Evolutionary conservation across 2,329 filamentous ascomycete genomes (phyloP), one percentile per base, ranked within the genome.

Genomic region (Cyphellophora attinorum): DNA sequence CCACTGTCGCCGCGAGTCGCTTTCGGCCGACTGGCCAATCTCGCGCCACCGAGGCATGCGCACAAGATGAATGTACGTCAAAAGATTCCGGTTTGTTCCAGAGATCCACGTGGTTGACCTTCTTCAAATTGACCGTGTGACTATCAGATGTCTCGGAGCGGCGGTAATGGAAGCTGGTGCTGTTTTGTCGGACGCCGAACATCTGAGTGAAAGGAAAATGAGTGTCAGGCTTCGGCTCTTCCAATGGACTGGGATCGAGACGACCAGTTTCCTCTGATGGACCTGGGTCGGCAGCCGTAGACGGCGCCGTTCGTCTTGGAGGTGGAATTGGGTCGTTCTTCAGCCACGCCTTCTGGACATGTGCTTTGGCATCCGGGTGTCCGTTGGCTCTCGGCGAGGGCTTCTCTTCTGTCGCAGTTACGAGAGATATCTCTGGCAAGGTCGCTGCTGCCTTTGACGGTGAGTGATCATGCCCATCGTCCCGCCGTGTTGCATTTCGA

Each of bases 21-120:
- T 88, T 89, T 44, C 79, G 74, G 13, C 59, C 53, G 5, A 68
- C 64, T 10, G 72, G 74, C 83, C 74, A 89, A 48, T 86, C 79
- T 51, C 81, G 70, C 18, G 81, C 80, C 48, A 85, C 76, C 0
- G 78, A 75, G 16, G 72, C 66, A 41, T 68, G 72, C 46, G 78
- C 70, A 39, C 60, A 56, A 19, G 42, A 40, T n/a, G 40, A 33
- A 27, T 48, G 40, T 47, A 57, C 31, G 52, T 63, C 37, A 61
- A 65, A 5, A 51, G 57, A 30, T 61, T 60, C 25, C 49, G 54
- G 23, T 45, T 45, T 19, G 38, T 51, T 44, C 5, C 38, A 33
- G 27, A 50, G 15, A 29, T 50, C 47, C 13, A 50, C 42, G 30
- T 50, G 42, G 14, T 37, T 36, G 11, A 30, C 33, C 4, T 40